These are phyloP conservation scores for Clarireedia sp. DNA, from an alignment of 2,329 filamentous ascomycete genomes.

Conservation along the genomic window DNA sequence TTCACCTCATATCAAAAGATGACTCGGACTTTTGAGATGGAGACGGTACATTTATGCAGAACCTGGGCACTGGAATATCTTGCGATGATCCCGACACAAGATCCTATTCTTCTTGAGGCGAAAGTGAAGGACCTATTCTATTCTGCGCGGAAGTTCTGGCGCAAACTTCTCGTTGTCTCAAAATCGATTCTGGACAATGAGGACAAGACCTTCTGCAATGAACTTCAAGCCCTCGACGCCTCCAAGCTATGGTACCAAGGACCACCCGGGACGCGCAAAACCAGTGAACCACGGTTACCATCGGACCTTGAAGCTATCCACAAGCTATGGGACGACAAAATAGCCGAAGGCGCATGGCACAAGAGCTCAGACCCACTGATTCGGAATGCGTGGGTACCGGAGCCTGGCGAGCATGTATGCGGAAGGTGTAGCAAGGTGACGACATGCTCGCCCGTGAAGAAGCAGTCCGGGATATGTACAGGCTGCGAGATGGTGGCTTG, in stretches of 20 bases:
- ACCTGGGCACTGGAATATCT: neutral
- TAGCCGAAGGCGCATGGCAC: neutral
- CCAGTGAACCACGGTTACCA: neutral
- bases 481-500: slow-evolving; percentile 2
- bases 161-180: neutral
- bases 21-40: neutral
- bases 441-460: neutral
- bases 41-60: neutral
- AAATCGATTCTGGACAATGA: neutral
- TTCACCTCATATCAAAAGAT: neutral
- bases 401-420: neutral
- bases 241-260: neutral
- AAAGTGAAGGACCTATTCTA: neutral
- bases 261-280: neutral
- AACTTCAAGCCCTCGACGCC: neutral
- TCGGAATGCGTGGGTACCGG: neutral
- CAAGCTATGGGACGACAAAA: neutral
- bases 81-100: neutral
- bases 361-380: neutral
- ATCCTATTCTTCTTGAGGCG: neutral
- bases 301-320: neutral
- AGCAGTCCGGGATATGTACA: neutral
- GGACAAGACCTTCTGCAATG: too few species aligned
- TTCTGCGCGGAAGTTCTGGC: neutral
- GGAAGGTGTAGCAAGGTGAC: neutral